Evolutionary conservation across 345 rosid species (phyloP).

Genomic region (Brassica rapa): DNA sequence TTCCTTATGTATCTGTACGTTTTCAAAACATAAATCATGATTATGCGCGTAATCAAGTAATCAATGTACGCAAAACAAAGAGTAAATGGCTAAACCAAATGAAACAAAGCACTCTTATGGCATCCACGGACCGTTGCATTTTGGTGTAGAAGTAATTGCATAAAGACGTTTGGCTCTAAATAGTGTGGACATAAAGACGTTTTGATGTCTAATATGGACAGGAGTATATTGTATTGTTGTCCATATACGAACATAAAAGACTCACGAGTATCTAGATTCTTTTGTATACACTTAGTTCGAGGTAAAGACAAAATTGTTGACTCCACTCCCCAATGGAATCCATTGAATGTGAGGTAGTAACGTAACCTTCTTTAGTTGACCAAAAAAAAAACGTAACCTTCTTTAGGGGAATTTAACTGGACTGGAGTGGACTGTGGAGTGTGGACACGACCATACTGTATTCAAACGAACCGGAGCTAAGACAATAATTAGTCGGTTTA

Average conservation of each 20-base stretch:
- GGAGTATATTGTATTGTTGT: neutral
- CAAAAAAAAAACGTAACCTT: neutral
- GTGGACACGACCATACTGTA: conserved; percentile 6
- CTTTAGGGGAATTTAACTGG: neutral
- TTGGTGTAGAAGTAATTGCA: neutral
- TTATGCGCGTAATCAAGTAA: neutral
- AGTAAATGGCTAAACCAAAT: neutral
- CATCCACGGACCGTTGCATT: conserved; percentile 10
- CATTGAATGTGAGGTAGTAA: conserved; percentile 7
- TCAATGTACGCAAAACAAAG: neutral
- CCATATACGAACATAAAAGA: conserved; percentile 13
- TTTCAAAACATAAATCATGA: neutral
- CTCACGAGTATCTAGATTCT: conserved; percentile 39
- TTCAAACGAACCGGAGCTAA: conserved; percentile 1
- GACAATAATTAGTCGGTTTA: neutral
- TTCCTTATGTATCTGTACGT: conserved; percentile 13
- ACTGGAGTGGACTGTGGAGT: neutral
- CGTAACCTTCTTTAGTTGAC: neutral
- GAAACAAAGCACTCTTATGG: conserved; percentile 1
- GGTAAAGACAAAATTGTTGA: conserved; percentile 37
- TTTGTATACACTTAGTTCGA: conserved; percentile 24
- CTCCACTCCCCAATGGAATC: neutral
- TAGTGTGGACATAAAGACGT: conserved; percentile 22
- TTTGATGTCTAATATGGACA: conserved; percentile 19
- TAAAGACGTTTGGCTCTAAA: neutral